phyloP scores from a whole-genome alignment of 1,284 basidiomycete species.

The Athelia sp. region DNA sequence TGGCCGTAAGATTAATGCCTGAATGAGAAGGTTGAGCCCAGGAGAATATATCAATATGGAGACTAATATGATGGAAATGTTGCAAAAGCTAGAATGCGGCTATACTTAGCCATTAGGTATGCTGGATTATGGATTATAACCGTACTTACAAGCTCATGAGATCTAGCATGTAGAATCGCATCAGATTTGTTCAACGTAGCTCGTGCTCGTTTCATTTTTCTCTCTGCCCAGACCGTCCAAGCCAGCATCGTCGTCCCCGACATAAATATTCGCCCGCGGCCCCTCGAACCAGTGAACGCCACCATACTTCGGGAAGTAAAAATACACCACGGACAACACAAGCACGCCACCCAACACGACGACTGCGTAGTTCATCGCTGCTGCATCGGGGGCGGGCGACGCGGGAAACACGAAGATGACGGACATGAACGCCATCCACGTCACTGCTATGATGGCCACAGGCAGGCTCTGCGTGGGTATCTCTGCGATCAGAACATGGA shows the following conservation, averaged over 20 bases:
- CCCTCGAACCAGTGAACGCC: slow-evolving; percentile 24
- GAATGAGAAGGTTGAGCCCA: too few species aligned
- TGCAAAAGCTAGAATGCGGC: too few species aligned
- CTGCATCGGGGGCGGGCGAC: slow-evolving; percentile 35
- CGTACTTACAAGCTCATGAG: too few species aligned
- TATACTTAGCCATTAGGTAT: too few species aligned
- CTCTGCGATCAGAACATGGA: not conserved
- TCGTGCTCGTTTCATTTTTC: too few species aligned
- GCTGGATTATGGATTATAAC: too few species aligned
- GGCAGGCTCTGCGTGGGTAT: slow-evolving; percentile 41
- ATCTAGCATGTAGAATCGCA: too few species aligned
- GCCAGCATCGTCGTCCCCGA: not conserved
- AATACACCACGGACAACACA: slow-evolving; percentile 18
- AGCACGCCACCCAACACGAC: slow-evolving; percentile 21
- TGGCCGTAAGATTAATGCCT: too few species aligned
- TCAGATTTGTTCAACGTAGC: too few species aligned
- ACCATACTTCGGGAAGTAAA: slow-evolving; percentile 24
- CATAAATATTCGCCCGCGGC: slow-evolving; percentile 10
- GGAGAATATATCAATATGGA: too few species aligned
- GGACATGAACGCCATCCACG: slow-evolving; percentile 58
- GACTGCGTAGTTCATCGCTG: slow-evolving; percentile 47
- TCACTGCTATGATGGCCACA: slow-evolving; percentile 43
- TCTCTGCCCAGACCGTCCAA: too few species aligned
- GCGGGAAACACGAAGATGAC: slow-evolving; percentile 63
- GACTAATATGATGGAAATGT: too few species aligned